These are phyloP conservation scores for Tylopilus sp. DNA, from an alignment of 768 basidiomycete species.

Conservation along the genomic window DNA sequence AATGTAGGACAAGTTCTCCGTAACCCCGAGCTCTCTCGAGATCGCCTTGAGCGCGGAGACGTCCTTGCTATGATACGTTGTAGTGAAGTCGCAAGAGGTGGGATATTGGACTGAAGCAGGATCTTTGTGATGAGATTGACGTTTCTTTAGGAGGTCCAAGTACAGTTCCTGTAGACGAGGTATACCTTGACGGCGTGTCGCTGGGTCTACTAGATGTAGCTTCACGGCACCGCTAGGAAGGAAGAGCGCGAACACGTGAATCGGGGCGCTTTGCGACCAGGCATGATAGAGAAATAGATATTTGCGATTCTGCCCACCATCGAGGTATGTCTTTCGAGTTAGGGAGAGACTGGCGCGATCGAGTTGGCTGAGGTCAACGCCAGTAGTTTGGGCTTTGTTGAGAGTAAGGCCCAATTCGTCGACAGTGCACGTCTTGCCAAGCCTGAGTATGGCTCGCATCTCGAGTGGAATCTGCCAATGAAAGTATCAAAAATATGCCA, in stretches of 20 bases:
- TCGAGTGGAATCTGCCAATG: constrained; percentile 69
- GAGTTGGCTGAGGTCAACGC: constrained; percentile 82
- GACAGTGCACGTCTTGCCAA: constrained; percentile 80
- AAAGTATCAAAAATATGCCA: neutral
- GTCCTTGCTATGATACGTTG: constrained; percentile 78
- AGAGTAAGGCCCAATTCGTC: constrained; percentile 67
- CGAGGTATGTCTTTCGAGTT: constrained; percentile 67
- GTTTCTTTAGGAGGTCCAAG: constrained; percentile 53
- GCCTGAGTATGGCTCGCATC: constrained; percentile 73
- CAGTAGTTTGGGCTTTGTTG: constrained; percentile 75
- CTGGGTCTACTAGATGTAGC: constrained; percentile 88
- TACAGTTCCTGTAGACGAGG: constrained; percentile 76
- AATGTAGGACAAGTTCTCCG: constrained; percentile 70
- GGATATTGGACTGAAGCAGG: constrained; percentile 63
- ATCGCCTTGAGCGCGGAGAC: constrained; percentile 79
- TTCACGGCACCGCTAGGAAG: constrained; percentile 65
- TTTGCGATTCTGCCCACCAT: constrained; percentile 64
- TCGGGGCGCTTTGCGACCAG: constrained; percentile 61
- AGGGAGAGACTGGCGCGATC: constrained; percentile 57
- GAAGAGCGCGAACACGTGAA: constrained; percentile 90
- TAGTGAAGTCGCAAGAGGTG: constrained; percentile 53
- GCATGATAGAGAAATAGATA: constrained; percentile 90
- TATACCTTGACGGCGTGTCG: constrained; percentile 80
- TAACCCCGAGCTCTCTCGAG: constrained; percentile 77
- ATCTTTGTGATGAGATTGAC: constrained; percentile 37